Conservation (phyloP, 2,329 filamentous ascomycete genomes). For the Thielaviopsis euricoi region DNA sequence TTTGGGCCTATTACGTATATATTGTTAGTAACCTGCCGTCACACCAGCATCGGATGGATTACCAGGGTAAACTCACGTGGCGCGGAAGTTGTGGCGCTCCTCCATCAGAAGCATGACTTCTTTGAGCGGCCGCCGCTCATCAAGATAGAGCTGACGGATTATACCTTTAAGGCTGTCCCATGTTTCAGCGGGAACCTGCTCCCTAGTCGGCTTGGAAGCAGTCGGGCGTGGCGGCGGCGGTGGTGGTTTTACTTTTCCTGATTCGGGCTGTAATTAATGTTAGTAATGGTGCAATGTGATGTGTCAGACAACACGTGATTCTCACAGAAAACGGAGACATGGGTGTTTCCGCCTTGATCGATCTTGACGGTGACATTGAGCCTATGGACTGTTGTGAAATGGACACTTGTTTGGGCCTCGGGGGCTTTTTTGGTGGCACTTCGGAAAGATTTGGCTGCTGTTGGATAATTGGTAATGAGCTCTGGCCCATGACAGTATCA, state of each 20-base stretch:
- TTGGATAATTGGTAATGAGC: conserved; percentile 14
- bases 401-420: not conserved
- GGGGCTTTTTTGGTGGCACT: conserved; percentile 1
- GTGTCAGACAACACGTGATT: not conserved
- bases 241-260: not conserved
- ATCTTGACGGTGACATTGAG: not conserved
- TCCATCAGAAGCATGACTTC: conserved; percentile 36
- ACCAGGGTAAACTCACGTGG: conserved; percentile 24
- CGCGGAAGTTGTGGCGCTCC: conserved; percentile 30
- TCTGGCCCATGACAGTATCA: not conserved
- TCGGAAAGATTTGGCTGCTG: not conserved
- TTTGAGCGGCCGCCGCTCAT: conserved; percentile 33
- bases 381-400: not conserved
- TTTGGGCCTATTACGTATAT: conserved; percentile 25
- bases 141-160: conserved; percentile 30
- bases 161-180: conserved; percentile 32
- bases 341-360: not conserved
- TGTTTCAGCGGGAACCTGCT: conserved; percentile 28
- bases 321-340: not conserved
- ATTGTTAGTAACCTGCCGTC: not conserved
- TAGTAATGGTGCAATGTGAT: not conserved
- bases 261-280: not conserved
- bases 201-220: conserved; percentile 17
- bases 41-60: not conserved
- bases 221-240: conserved; percentile 7